Evolutionary conservation across 2,329 filamentous ascomycete genomes (phyloP).

Genomic region (Fusarium sp.): DNA sequence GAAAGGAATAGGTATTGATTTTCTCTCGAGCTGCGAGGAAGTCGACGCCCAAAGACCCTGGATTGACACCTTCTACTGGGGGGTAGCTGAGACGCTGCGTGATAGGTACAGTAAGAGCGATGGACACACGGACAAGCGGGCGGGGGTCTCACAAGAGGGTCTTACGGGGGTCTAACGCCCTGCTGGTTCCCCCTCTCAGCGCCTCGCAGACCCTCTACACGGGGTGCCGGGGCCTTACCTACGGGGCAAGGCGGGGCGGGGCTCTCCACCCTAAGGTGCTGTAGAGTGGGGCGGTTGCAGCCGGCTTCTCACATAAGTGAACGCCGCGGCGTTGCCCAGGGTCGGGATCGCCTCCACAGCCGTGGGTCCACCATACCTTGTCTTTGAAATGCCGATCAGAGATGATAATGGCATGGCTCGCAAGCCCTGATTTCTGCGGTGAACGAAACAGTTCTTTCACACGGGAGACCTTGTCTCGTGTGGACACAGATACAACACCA

Average conservation of each 20-base stretch:
- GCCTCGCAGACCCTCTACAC: conserved; percentile 14
- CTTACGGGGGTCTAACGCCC: conserved; percentile 27
- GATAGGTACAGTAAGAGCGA: conserved; percentile 17
- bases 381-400: conserved; percentile 43
- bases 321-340: conserved; percentile 25
- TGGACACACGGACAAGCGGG: conserved; percentile 21
- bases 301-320: conserved; percentile 18
- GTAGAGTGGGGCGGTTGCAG: conserved; percentile 28
- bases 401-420: conserved; percentile 40
- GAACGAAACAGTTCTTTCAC: conserved; percentile 15
- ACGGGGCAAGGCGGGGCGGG: conserved; percentile 24
- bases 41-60: conserved; percentile 40
- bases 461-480: conserved; percentile 5
- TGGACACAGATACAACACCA: conserved; percentile 2
- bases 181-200: conserved; percentile 27
- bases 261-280: conserved; percentile 18
- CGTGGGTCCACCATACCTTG: conserved; percentile 41
- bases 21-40: conserved; percentile 26
- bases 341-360: conserved; percentile 45
- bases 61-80: conserved; percentile 45
- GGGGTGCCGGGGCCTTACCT: conserved; percentile 9
- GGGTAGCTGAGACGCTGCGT: conserved; percentile 21
- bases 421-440: conserved; percentile 44
- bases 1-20: conserved; percentile 41
- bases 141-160: conserved; percentile 35